Percentiles rank a stretch among this genome's conserved stretches.
These are phyloP conservation scores for Wickerhamiella parazyma DNA, from an alignment of 805 yeast genomes.

Conservation along the genomic window DNA sequence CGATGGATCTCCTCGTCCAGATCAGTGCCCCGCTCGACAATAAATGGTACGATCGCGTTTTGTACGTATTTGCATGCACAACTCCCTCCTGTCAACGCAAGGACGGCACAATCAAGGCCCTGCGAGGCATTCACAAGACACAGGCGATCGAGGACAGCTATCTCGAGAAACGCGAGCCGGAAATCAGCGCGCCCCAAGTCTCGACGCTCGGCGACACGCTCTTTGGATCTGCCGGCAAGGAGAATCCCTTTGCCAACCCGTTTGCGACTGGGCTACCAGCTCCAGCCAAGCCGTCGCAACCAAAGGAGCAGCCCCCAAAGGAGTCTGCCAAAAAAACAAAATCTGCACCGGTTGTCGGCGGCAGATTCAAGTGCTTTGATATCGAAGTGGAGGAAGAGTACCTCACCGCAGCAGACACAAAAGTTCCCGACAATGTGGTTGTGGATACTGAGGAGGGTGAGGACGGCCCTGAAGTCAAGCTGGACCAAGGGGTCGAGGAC, in stretches of 20 bases:
- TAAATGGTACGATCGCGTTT: conserved; percentile 48
- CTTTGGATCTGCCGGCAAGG: conserved; percentile 10
- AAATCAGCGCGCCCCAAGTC: neutral
- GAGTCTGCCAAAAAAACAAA: conserved; percentile 16
- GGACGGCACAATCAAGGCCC: conserved; percentile 57
- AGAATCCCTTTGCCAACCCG: conserved; percentile 16
- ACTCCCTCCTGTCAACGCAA: conserved; percentile 51
- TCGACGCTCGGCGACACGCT: conserved; percentile 14
- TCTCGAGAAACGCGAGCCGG: neutral
- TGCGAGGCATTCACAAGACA: conserved; percentile 63
- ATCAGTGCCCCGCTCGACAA: conserved; percentile 67
- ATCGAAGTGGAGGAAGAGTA: conserved; percentile 62
- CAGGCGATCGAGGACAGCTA: conserved; percentile 26
- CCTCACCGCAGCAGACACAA: conserved; percentile 32
- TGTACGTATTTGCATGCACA: conserved; percentile 69
- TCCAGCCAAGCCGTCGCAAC: conserved; percentile 2
- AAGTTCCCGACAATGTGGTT: conserved; percentile 32
- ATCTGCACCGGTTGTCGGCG: neutral
- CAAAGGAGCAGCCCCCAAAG: conserved; percentile 5
- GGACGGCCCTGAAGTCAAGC: conserved; percentile 16
- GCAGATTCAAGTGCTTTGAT: conserved; percentile 54
- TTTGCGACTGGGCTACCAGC: neutral
- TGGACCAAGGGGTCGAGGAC: conserved; percentile 10
- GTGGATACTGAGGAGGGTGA: conserved; percentile 28
- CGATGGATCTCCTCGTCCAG: conserved; percentile 60